Conservation (phyloP, 164 flowering plant genomes). For the Chimonanthus praecox region DNA sequence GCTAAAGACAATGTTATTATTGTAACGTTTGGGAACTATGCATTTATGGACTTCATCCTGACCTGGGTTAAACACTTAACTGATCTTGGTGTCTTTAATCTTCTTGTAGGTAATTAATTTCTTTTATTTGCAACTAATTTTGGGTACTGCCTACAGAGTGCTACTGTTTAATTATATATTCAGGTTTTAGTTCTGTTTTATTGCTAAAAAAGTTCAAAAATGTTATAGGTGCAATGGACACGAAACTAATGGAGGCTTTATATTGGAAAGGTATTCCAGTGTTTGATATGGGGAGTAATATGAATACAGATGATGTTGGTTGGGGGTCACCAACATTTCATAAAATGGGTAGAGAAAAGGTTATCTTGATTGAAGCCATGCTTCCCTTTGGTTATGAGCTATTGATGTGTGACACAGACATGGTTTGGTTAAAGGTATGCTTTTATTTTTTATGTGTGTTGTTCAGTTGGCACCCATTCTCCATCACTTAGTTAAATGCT, state of each 20-base stretch:
- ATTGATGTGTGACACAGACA: slow-evolving; percentile 97
- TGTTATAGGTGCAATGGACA: slow-evolving; percentile 89
- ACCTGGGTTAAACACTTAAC: slow-evolving; percentile 93
- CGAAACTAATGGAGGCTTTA: slow-evolving; percentile 75
- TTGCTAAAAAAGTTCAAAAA: background rate
- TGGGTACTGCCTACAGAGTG: background rate
- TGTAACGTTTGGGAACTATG: slow-evolving; percentile 95
- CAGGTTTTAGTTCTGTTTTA: background rate
- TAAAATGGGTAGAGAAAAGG: slow-evolving; percentile 98
- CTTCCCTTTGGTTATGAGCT: slow-evolving; percentile 86
- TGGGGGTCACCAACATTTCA: slow-evolving; percentile 98
- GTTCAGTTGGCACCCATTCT: background rate
- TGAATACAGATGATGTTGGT: slow-evolving; percentile 88
- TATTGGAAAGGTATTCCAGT: slow-evolving; percentile 96
- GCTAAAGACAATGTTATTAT: slow-evolving; percentile 69
- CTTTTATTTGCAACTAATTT: background rate
- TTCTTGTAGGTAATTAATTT: slow-evolving; percentile 76
- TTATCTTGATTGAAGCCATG: slow-evolving; percentile 68
- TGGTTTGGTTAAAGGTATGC: slow-evolving; percentile 97
- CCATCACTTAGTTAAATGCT: background rate
- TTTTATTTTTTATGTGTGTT: slow-evolving; percentile 1
- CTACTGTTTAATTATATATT: background rate
- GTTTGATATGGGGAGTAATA: slow-evolving; percentile 97
- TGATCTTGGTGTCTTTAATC: slow-evolving; percentile 68
- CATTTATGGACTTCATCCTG: slow-evolving; percentile 92